These are phyloP conservation scores for Boechera stricta DNA, from an alignment of 345 rosid genomes.

Conservation along the genomic window DNA sequence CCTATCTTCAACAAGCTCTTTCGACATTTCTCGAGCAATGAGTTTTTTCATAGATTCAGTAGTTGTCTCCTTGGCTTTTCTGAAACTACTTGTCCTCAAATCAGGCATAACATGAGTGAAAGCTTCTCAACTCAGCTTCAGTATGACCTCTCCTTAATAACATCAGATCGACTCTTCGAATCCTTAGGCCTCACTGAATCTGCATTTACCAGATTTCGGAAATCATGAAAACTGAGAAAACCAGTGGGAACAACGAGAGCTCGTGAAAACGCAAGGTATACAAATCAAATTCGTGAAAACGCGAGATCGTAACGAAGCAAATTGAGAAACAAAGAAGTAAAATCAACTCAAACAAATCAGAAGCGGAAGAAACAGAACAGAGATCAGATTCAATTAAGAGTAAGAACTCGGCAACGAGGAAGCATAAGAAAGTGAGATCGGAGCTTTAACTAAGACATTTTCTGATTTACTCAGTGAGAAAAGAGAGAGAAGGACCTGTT, in stretches of 20 bases:
- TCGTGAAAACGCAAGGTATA: neutral
- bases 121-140: constrained; percentile 18
- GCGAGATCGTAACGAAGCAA: neutral
- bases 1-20: constrained; percentile 61
- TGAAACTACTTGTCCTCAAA: constrained; percentile 3
- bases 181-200: constrained; percentile 17
- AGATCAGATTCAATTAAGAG: neutral
- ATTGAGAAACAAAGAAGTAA: neutral
- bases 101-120: neutral
- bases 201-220: constrained; percentile 4
- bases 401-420: neutral
- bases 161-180: neutral
- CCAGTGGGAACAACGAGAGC: neutral
- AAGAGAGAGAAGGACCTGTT: constrained; percentile 33
- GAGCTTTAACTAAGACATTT: constrained; percentile 18
- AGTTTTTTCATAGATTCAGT: constrained; percentile 61
- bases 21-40: constrained; percentile 76
- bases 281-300: no score
- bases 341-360: no score
- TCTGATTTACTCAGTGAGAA: constrained; percentile 22
- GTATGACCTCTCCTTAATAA: neutral
- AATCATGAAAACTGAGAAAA: constrained; percentile 8
- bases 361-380: neutral
- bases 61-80: constrained; percentile 18
- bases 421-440: constrained; percentile 44